Evolutionary conservation across 352 stramenopile genomes (phyloP), one percentile per base, ranked within the genome.

Genomic region (Halophytophthora polymorphica): DNA sequence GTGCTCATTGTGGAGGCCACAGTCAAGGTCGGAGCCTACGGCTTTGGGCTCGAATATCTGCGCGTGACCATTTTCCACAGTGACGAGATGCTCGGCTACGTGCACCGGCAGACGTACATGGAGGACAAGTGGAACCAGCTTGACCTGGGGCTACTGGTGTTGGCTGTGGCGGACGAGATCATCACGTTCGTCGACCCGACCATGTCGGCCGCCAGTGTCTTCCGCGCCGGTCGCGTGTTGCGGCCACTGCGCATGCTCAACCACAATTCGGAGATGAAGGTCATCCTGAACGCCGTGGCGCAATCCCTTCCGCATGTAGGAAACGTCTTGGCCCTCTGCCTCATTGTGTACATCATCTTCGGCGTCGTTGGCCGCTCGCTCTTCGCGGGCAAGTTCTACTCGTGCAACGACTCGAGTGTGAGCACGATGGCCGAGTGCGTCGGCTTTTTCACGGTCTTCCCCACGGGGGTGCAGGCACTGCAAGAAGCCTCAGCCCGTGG

Each of bases 261-360:
- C 46, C 79, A 86, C 45, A 83, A 92, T 52, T 58, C 69, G 23
- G 81, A 92, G 45, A 92, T 90, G 81, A 88, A 92, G 36, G 52
- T 61, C 7, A 88, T 92, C 18, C 45, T 92, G 15, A 74, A 70
- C 13, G 78, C 81, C 13, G 72, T 92, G n/a, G 77, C 69, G 22
- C 73, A 73, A 45, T 88, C 78, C 11, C 66, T 88, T 2, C 81
- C 81, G 2, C 76, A 87, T 31, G 81, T 88, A 6, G 78, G 76
- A 43, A 88, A 92, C 21, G 78, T 90, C 7, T 69, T 92, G 25
- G 77, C 65, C 8, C 51, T 91, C 28, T 91, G 81, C 34, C 46
- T 82, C 5, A 79, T 88, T 46, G 81, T 91, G 5, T 90, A 87
- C 65, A 74, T 91, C 31, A 86, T 88, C 64, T 88, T 89, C 34